These are phyloP conservation scores for Adansonia digitata DNA, from an alignment of 345 rosid genomes.

Conservation along the genomic window DNA sequence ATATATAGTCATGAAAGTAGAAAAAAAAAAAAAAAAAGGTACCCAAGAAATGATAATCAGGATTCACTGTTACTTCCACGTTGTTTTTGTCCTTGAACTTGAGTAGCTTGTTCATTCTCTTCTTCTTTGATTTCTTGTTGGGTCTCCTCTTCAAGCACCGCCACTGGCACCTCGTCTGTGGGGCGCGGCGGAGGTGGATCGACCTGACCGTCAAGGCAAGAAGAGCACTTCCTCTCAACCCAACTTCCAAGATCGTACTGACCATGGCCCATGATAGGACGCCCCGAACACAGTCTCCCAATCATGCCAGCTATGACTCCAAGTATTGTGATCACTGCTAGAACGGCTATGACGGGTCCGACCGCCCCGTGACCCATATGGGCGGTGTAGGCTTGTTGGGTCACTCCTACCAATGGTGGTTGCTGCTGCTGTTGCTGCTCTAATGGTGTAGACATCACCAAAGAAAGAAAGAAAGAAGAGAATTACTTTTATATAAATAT, in stretches of 20 bases:
- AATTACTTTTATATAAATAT: neutral
- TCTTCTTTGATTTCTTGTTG: slow-evolving; percentile 28
- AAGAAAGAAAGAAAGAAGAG: neutral
- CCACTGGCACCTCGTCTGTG: slow-evolving; percentile 16
- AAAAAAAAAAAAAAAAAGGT: neutral
- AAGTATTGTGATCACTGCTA: slow-evolving; percentile 49
- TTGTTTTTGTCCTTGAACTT: slow-evolving; percentile 15
- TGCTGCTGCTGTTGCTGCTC: slow-evolving; percentile 41
- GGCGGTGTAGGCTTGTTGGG: slow-evolving; percentile 34
- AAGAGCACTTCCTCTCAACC: slow-evolving; percentile 61
- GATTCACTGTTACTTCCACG: slow-evolving; percentile 20
- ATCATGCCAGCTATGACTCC: slow-evolving; percentile 62
- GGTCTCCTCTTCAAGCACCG: slow-evolving; percentile 21
- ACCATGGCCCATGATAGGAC: slow-evolving; percentile 43
- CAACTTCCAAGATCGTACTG: slow-evolving; percentile 61
- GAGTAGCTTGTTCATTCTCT: slow-evolving; percentile 15
- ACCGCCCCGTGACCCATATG: slow-evolving; percentile 45
- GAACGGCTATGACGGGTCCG: slow-evolving; percentile 61
- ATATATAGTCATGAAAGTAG: neutral
- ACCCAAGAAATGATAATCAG: neutral
- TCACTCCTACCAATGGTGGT: slow-evolving; percentile 25
- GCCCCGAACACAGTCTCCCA: slow-evolving; percentile 61
- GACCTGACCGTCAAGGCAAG: slow-evolving; percentile 51
- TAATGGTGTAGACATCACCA: slow-evolving; percentile 35
- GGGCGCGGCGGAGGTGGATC: slow-evolving; percentile 33